phyloP scores from a whole-genome alignment of 768 basidiomycete species.

The Omphalotus guepiniiformis region DNA sequence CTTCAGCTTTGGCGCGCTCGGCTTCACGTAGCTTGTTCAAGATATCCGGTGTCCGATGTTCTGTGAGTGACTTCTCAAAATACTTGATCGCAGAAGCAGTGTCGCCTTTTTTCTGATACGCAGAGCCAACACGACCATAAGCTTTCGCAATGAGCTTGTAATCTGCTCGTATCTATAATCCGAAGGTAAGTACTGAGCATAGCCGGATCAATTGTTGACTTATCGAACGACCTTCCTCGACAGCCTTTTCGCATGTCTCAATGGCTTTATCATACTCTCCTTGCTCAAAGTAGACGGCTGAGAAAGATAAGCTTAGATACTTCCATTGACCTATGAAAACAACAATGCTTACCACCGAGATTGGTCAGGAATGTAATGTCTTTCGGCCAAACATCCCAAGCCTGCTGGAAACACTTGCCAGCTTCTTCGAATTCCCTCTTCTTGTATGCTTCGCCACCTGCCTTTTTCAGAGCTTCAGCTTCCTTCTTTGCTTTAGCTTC shows the following conservation, averaged over 20 bases:
- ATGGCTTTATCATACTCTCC: constrained; percentile 89
- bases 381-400: constrained; percentile 92
- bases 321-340: neutral
- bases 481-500: constrained; percentile 73
- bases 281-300: constrained; percentile 92
- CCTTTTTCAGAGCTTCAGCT: constrained; percentile 75
- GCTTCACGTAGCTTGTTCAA: constrained; percentile 84
- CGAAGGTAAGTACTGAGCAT: neutral
- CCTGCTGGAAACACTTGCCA: constrained; percentile 69
- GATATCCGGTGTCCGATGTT: constrained; percentile 93
- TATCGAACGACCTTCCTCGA: constrained; percentile 87
- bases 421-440: constrained; percentile 79
- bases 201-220: constrained; percentile 13
- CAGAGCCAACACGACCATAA: constrained; percentile 81
- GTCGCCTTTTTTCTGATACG: constrained; percentile 82
- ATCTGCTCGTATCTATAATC: constrained; percentile 72
- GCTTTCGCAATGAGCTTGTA: constrained; percentile 96
- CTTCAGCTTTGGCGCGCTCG: constrained; percentile 76
- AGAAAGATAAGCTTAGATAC: constrained; percentile 4
- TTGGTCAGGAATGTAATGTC: constrained; percentile 95
- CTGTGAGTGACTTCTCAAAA: constrained; percentile 90
- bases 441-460: constrained; percentile 82
- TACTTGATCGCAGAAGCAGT: constrained; percentile 76
- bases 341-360: constrained; percentile 55
- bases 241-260: constrained; percentile 91